Evolutionary conservation across 106 monocot species (phyloP).

Genomic region (Vanilla planifolia): DNA sequence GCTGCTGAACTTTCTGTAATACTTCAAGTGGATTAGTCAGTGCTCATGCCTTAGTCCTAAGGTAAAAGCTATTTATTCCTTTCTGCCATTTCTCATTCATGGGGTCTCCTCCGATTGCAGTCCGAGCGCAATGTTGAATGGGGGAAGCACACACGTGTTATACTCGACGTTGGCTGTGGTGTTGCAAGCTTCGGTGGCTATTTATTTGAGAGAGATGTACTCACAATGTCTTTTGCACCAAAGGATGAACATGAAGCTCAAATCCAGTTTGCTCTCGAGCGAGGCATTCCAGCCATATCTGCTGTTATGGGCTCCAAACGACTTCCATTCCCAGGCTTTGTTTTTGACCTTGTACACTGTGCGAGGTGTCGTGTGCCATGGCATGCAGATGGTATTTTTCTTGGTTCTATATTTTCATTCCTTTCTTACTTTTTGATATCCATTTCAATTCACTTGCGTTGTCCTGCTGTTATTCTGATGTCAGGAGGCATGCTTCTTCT

Average conservation of each 20-base stretch:
- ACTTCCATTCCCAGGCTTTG: constrained; percentile 69
- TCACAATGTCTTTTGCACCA: constrained; percentile 92
- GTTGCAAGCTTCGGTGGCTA: constrained; percentile 94
- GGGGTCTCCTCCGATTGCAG: constrained; percentile 13
- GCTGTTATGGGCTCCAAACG: constrained; percentile 96
- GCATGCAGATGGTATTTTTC: constrained; percentile 65
- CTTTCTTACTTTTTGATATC: not conserved
- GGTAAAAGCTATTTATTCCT: no score
- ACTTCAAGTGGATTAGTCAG: no score
- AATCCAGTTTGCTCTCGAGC: constrained; percentile 86
- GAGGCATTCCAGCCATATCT: constrained; percentile 94
- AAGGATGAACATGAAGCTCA: constrained; percentile 98
- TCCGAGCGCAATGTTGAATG: constrained; percentile 54
- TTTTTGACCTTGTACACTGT: constrained; percentile 86
- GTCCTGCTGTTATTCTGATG: not conserved
- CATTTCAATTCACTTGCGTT: not conserved
- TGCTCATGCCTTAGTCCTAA: no score
- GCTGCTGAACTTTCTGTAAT: no score
- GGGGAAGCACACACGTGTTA: constrained; percentile 78
- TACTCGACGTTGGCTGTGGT: constrained; percentile 94
- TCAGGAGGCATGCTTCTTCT: constrained; percentile 77
- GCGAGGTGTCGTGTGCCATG: constrained; percentile 96
- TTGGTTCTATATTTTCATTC: not conserved
- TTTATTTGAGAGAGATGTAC: constrained; percentile 81
- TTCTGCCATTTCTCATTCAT: no score